These are phyloP conservation scores for Epicoccum nigrum DNA, from an alignment of 2,329 filamentous ascomycete species.

Conservation along the genomic window DNA sequence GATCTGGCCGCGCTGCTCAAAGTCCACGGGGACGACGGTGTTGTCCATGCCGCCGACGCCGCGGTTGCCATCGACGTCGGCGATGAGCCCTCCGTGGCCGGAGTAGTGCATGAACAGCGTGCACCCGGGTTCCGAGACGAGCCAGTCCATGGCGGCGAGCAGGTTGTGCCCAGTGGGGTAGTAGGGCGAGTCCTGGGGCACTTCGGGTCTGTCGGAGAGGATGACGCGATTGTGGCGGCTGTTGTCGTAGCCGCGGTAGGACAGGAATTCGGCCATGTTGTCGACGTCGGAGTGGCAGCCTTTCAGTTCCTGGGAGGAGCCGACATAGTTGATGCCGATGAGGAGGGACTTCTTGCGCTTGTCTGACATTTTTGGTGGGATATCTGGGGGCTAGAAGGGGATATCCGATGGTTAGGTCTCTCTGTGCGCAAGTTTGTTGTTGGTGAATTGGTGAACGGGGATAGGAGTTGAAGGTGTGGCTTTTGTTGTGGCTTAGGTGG, in stretches of 20 bases:
- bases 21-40: slow-evolving; percentile 62
- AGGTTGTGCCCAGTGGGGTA: slow-evolving; percentile 54
- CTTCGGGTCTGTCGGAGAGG: slow-evolving; percentile 49
- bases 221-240: slow-evolving; percentile 53
- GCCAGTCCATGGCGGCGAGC: slow-evolving; percentile 63
- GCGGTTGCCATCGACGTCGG: slow-evolving; percentile 51
- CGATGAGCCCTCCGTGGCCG: slow-evolving; percentile 63
- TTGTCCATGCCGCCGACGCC: slow-evolving; percentile 50
- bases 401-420: neutral
- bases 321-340: slow-evolving; percentile 61
- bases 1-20: slow-evolving; percentile 60
- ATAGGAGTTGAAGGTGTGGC: no score
- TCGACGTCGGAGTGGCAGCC: slow-evolving; percentile 59
- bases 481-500: no score
- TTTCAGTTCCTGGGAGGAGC: slow-evolving; percentile 51
- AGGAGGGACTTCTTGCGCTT: slow-evolving; percentile 56
- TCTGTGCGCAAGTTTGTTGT: neutral
- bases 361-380: slow-evolving; percentile 24
- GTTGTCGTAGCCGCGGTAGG: slow-evolving; percentile 51
- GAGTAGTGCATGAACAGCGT: slow-evolving; percentile 64
- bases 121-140: slow-evolving; percentile 60
- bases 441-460: neutral
- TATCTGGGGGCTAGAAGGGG: no score
- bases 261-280: slow-evolving; percentile 56
- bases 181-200: slow-evolving; percentile 39